Conservation (phyloP, 1,284 basidiomycete genomes). For the Xerocomus minutiporus region DNA sequence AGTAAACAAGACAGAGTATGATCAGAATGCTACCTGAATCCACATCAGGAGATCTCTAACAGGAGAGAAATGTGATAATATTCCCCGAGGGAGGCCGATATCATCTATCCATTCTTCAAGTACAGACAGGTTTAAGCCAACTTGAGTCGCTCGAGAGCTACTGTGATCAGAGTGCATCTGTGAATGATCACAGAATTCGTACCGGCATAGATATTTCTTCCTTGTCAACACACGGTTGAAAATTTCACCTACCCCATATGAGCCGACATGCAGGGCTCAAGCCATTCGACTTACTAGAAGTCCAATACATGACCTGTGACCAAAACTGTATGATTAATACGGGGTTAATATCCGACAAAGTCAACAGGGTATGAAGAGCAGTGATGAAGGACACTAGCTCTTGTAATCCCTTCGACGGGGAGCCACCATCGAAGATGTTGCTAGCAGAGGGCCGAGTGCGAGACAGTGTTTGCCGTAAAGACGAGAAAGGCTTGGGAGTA, state of each 20-base stretch:
- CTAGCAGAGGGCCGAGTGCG: conserved; percentile 47
- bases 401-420: conserved; percentile 49
- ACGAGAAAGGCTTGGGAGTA: conserved; percentile 54
- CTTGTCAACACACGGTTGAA: conserved; percentile 92
- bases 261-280: conserved; percentile 6
- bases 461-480: conserved; percentile 57
- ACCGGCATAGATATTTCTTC: conserved; percentile 92
- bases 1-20: conserved; percentile 9
- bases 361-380: conserved; percentile 82
- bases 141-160: conserved; percentile 84
- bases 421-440: conserved; percentile 48
- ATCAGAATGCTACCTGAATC: conserved; percentile 61
- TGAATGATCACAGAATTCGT: conserved; percentile 20
- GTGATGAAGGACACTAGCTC: conserved; percentile 81
- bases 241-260: conserved; percentile 64
- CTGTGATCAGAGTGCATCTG: conserved; percentile 5
- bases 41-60: conserved; percentile 83
- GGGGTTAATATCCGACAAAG: conserved; percentile 89
- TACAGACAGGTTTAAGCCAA: conserved; percentile 80
- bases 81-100: conserved; percentile 75
- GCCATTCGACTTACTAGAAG: conserved; percentile 54
- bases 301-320: conserved; percentile 95
- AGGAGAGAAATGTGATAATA: conserved; percentile 79
- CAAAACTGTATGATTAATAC: conserved; percentile 86
- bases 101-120: conserved; percentile 91